Base-by-base conservation (phyloP, 495 filamentous ascomycete genomes). In the Penicillium parvum region DNA sequence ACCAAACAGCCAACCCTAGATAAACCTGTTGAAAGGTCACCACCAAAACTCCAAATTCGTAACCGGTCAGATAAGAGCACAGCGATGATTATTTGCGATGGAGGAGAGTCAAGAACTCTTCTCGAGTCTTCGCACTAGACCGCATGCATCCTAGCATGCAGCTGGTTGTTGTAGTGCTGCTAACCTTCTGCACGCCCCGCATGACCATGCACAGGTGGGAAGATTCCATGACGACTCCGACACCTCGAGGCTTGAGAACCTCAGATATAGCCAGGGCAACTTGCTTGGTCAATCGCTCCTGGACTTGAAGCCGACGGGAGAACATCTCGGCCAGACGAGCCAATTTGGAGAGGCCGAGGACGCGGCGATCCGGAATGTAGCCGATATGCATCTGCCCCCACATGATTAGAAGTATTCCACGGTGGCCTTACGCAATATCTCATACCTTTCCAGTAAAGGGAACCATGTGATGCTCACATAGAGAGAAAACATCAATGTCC, bases 121-220 rank as follows among this genome's bases (percentile, higher is more conserved):
- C 90, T 38, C 92, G 75, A 4, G 90, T 96, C 73, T 91, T 96
- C 23, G 88, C 88, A 56, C 86, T 90, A 15, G 84, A 84, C 52
- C 91, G 82, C 75, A 97, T 94, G 60, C 88, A 86, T 16, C 92
- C 94, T 18, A 96, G 75, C 74, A 97, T 95, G 57, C 91, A 96
- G 65, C 90, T 96, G 22, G 92, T 97, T 19, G 88, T 91, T 8
- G 94, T 97, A 10, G 74, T 86, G 32, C 85, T 83, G 30, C 78
- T 79, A 5, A 87, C 86, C 73, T 99, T 96, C 61, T 95, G 78
- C 18, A 96, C 89, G 1, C 90, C 90, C 16, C 90, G 77, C 87
- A 92, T 92, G 7, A 95, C 91, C 90, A 96, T 97, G 73, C 92
- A 97, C n/a, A 97, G 74, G 69, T 98, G 92, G 52, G 83, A 87